Evolutionary conservation across 2,329 filamentous ascomycete genomes (phyloP), one percentile per base, ranked within the genome.

Genomic region (Cyphellophora europaea): DNA sequence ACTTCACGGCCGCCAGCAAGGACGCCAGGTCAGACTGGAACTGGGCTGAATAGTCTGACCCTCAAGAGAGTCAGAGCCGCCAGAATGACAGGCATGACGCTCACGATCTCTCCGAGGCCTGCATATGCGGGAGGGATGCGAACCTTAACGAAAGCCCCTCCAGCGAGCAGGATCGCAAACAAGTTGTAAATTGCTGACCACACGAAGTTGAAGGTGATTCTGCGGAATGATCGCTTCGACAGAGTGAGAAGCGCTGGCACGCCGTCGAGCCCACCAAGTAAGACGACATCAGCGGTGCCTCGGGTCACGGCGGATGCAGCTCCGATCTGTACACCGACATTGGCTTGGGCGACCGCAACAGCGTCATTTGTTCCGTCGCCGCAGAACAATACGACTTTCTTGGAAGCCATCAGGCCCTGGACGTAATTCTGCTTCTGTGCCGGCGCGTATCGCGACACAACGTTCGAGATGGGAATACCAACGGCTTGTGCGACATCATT

Each of bases 291-390:
- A 0, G 83, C 78, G 0, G 79, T 78, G 2, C 65, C 67, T 36
- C 72, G 63, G 0, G 83, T 78, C 2, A 87, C 65, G 37, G 85
- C 81, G 11, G 21, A 37, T 1, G 69, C 74, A 3, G 66, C 63
- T 11, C 10, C 27, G 52, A 89, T 72, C 44, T 84, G 79, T 0
- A 87, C 64, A 17, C 84, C 84, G 17, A 89, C 69, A 5, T 71
- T 71, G 1, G 84, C 80, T 50, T 78, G 73, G 0, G 80, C 75
- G 2, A 89, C 66, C 0, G 83, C 83, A 3, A 74, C 66, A 0
- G 83, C 79, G 49, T 89, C 83, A 53, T 89, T 89, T 11, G 80
- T 86, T 2, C 84, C 84, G 47, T 89, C 82, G 19, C 83, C 83
- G 33, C 73, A 70, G 55, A 89, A 88, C 5, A 87, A 55, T 12